Percentiles rank a stretch among this genome's conserved stretches.
These are phyloP conservation scores for Phlebiopsis gigantea DNA, from an alignment of 768 basidiomycete species.

Conservation along the genomic window DNA sequence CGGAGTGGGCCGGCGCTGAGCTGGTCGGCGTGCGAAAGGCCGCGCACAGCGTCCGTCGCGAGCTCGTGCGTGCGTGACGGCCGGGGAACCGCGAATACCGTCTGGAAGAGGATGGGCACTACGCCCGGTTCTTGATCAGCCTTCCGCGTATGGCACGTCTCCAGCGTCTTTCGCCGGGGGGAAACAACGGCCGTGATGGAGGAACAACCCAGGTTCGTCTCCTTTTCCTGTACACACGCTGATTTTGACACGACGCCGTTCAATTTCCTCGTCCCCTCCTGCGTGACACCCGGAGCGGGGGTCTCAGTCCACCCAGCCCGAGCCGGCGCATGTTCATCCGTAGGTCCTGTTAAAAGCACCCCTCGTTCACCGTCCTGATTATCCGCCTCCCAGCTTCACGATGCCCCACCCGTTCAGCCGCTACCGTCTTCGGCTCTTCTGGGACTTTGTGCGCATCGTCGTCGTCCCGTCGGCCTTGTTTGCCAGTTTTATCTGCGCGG, in stretches of 20 bases:
- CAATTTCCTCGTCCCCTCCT: not conserved
- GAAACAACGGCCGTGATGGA: constrained; percentile 1
- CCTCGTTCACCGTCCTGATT: not conserved
- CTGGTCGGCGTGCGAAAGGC: not conserved
- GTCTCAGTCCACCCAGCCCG: not conserved
- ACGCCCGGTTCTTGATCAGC: not conserved
- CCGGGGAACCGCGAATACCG: not conserved
- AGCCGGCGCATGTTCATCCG: not conserved
- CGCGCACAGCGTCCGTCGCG: not conserved
- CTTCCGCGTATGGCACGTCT: not conserved
- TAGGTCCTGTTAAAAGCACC: not conserved
- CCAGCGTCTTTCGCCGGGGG: not conserved
- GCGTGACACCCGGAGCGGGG: not conserved
- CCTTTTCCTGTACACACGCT: not conserved
- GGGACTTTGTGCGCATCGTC: constrained; percentile 38
- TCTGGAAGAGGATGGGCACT: not conserved
- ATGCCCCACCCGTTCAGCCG: constrained; percentile 16
- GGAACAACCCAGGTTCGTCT: not conserved
- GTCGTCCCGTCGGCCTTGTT: constrained; percentile 38
- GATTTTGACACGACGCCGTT: not conserved
- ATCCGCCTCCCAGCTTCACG: not conserved
- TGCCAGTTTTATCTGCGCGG: constrained; percentile 19
- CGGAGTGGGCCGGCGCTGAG: not conserved
- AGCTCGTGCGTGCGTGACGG: not conserved
- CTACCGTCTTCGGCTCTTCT: constrained; percentile 47